A percentile compares a stretch with the other conserved stretches of the same genome.
Evolutionary conservation across 2,329 filamentous ascomycete species (phyloP).

Genomic region (Ophiostoma quercus): DNA sequence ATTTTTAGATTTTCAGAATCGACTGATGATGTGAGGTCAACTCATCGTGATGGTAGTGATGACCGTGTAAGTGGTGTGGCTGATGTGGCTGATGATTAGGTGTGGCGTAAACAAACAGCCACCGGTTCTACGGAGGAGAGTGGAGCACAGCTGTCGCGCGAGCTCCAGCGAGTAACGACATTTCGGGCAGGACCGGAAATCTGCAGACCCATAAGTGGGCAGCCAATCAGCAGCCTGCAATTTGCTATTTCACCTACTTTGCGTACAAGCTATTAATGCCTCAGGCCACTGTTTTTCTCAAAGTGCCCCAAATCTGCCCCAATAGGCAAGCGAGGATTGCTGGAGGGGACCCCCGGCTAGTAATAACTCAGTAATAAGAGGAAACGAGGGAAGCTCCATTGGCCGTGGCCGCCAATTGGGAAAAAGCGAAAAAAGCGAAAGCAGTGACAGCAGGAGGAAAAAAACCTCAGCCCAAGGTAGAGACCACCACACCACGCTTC

Average conservation of each 20-base stretch:
- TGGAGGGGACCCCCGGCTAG: too few relatives aligned
- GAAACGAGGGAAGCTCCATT: conserved; percentile 14
- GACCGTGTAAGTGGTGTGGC: neutral
- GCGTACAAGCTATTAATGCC: conserved; percentile 16
- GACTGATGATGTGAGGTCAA: neutral
- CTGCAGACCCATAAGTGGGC: neutral
- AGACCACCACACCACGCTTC: conserved; percentile 44
- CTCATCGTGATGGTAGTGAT: neutral
- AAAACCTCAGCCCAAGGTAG: conserved; percentile 29
- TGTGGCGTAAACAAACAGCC: neutral
- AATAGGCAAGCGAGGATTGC: conserved; percentile 10
- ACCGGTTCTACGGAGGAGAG: conserved; percentile 19
- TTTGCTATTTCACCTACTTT: conserved; percentile 22
- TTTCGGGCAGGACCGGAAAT: conserved; percentile 28
- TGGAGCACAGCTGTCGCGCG: conserved; percentile 4
- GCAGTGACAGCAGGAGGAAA: conserved; percentile 15
- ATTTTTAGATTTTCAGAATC: neutral
- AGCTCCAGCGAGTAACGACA: neutral
- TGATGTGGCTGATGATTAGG: neutral
- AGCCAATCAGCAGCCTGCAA: conserved; percentile 26
- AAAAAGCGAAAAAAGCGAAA: conserved; percentile 14
- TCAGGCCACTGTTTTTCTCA: conserved; percentile 21
- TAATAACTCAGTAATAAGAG: too few relatives aligned
- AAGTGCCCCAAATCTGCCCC: neutral
- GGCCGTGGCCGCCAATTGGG: conserved; percentile 15